Evolutionary conservation across 371 early-diverging fungal genomes (phyloP), one percentile per base, ranked within the genome.

Genomic region (Phascolomyces articulosus): DNA sequence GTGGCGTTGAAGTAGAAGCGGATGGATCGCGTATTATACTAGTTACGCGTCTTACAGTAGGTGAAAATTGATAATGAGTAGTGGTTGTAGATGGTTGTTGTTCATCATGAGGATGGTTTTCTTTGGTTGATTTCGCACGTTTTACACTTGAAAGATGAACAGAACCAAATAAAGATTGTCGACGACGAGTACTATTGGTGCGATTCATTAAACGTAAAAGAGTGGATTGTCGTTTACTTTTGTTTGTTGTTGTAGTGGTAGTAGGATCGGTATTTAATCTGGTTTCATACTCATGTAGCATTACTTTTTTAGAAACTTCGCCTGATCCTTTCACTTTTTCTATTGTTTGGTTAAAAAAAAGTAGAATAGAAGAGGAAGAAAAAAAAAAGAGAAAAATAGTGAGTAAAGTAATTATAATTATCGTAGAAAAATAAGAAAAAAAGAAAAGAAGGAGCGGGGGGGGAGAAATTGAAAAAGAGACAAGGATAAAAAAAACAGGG

Each of bases 161-260:
- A 15, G 60, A 40, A 27, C 60, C 60, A 41, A 59, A 47, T 27
- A 47, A 20, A 27, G 60, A 59, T 41, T 59, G 60, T 7, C 47
- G 28, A 4, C 47, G 47, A 20, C 60, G 60, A 10, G 47, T 59
- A 29, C 60, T 59, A 44, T n/a, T n/a, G n/a, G 18, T n/a, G 21
- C 58, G 58, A 40, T 53, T 53, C 66, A 66, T 60, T 24, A 59
- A 55, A 16, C 61, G 60, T 38, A 66, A 55, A 55, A 66, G 60
- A 60, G 60, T 54, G 10, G 66, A 59, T 24, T 54, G 65, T 9
- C 59, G 58, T 51, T 54, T 58, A 21, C 51, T 24, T 40, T n/a
- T 54, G 9, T 27, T 48, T 58, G 54, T 55, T n/a, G n/a, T n/a
- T n/a, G n/a, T n/a, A n/a, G n/a, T n/a, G n/a, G n/a, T 11, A 34